phyloP scores from a whole-genome alignment of 177 flowering plant genomes.

The Telopea speciosissima region DNA sequence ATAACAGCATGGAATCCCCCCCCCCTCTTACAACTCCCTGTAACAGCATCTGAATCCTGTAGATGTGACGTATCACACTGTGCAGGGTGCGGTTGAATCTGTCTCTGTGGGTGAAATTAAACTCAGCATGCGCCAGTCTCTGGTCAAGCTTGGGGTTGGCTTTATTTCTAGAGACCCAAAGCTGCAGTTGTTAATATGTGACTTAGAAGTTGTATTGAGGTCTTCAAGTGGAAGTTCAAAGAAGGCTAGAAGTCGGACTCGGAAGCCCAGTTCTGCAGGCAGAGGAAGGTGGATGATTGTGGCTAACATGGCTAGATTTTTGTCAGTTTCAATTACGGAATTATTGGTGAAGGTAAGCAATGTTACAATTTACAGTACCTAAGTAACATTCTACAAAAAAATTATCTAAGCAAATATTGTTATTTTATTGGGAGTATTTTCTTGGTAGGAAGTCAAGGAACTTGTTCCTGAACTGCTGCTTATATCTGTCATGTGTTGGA shows the following conservation, averaged over 20 bases:
- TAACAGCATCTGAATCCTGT: neutral
- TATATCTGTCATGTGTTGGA: neutral
- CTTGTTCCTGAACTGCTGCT: neutral
- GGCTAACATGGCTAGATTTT: conserved; percentile 81
- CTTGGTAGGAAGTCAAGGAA: too few relatives aligned
- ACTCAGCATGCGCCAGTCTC: conserved; percentile 79
- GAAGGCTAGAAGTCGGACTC: conserved; percentile 39
- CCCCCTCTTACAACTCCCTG: too few relatives aligned
- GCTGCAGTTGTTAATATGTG: conserved; percentile 72
- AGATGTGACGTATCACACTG: conserved; percentile 3
- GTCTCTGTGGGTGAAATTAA: conserved; percentile 86
- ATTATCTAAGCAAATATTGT: too few relatives aligned
- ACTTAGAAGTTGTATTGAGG: conserved; percentile 68
- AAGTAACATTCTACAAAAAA: neutral
- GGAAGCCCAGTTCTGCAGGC: conserved; percentile 61
- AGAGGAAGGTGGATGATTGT: conserved; percentile 92
- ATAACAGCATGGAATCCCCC: neutral
- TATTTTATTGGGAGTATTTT: too few relatives aligned
- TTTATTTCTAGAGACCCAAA: conserved; percentile 86
- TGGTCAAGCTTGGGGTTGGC: conserved; percentile 81
- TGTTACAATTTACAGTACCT: neutral
- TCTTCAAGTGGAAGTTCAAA: conserved; percentile 43
- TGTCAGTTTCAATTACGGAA: conserved; percentile 79
- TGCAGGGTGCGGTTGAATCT: conserved; percentile 60
- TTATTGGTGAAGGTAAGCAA: conserved; percentile 68